Percentiles rank a stretch among this genome's conserved stretches.
These are phyloP conservation scores for Penicillium corylophilum DNA, from an alignment of 2,329 filamentous ascomycete species.

Conservation along the genomic window DNA sequence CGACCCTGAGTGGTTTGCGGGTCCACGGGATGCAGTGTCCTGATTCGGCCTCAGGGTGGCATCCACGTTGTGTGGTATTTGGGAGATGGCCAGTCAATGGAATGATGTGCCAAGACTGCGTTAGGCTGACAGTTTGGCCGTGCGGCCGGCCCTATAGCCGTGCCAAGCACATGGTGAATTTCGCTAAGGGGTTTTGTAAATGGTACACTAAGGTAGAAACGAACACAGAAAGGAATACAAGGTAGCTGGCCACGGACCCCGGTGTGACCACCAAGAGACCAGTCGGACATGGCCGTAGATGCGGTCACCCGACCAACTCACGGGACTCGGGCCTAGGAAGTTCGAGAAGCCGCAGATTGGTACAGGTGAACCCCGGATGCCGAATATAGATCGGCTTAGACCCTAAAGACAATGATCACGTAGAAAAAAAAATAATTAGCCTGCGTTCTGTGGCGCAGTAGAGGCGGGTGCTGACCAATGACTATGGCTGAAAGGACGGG, in stretches of 20 bases:
- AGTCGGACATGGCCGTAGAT: slow-evolving; percentile 4
- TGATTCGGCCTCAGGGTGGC: neutral
- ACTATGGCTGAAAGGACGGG: neutral
- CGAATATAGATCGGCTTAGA: neutral
- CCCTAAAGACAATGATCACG: neutral
- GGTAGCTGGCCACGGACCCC: too few relatives aligned
- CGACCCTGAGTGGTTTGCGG: neutral
- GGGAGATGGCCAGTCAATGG: neutral
- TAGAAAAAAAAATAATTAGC: neutral
- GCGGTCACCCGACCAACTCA: slow-evolving; percentile 8
- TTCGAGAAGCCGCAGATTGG: neutral
- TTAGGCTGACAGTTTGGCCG: too few relatives aligned
- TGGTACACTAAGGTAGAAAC: neutral
- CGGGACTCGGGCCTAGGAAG: slow-evolving; percentile 1
- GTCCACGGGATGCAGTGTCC: neutral
- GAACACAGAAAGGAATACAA: neutral
- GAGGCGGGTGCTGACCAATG: neutral
- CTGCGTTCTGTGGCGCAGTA: neutral
- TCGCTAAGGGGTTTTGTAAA: neutral
- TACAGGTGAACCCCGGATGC: neutral
- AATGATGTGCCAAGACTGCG: neutral
- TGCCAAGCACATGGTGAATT: neutral
- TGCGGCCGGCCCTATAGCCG: neutral
- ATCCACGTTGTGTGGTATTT: neutral
- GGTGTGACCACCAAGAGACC: neutral